Conservation (phyloP, 352 stramenopile genomes). For the Phytopythium montanum region DNA sequence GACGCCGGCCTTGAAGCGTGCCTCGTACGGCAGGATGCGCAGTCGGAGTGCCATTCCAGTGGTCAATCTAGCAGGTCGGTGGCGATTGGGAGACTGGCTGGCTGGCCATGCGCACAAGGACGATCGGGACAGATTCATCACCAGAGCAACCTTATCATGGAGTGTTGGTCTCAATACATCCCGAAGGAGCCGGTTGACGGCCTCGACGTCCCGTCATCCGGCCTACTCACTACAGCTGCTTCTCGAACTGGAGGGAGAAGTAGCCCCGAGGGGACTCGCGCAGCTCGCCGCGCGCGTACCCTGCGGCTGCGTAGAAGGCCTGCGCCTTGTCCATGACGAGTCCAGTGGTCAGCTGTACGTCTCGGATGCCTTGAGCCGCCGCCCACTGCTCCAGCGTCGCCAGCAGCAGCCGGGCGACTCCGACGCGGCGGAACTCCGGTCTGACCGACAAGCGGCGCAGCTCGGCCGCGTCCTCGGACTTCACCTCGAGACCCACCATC, state of each 20-base stretch:
- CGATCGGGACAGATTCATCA: background rate
- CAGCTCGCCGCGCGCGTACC: slow-evolving; percentile 14
- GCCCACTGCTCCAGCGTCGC: slow-evolving; percentile 29
- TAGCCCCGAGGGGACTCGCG: background rate
- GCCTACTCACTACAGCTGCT: background rate
- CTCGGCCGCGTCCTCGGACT: slow-evolving; percentile 19
- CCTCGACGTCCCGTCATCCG: background rate
- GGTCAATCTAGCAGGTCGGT: background rate
- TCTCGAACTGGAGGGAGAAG: slow-evolving; percentile 7
- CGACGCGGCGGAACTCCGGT: slow-evolving; percentile 20
- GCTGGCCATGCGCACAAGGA: background rate
- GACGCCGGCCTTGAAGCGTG: slow-evolving; percentile 16
- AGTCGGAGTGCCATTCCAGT: slow-evolving; percentile 2
- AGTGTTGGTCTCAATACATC: background rate
- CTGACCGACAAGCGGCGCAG: slow-evolving; percentile 39
- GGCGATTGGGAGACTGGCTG: background rate
- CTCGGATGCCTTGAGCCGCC: slow-evolving; percentile 11
- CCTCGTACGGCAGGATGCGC: slow-evolving; percentile 18
- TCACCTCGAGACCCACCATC: slow-evolving; percentile 29
- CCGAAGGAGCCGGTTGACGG: too few relatives aligned
- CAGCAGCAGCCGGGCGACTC: slow-evolving; percentile 23
- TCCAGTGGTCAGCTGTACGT: slow-evolving; percentile 27
- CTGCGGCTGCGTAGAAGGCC: slow-evolving; percentile 26
- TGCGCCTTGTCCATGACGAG: slow-evolving; percentile 17
- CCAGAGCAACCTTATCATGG: background rate